Evolutionary conservation across 2,329 filamentous ascomycete species (phyloP).

Genomic region (Colletotrichum orbiculare): DNA sequence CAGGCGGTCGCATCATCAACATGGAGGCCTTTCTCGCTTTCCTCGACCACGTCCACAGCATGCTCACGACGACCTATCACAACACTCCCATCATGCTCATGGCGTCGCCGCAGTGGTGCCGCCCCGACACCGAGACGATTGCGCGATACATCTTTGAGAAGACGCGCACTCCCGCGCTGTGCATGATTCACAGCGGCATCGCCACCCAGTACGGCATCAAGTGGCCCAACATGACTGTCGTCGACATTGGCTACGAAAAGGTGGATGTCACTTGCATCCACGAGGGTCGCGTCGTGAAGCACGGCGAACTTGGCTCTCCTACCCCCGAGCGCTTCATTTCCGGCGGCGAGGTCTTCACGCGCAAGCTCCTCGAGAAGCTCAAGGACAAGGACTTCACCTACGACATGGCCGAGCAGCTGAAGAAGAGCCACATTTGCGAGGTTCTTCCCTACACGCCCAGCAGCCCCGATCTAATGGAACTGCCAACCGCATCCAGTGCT

Average conservation of each 20-base stretch:
- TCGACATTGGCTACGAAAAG: slow-evolving; percentile 93
- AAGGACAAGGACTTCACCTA: slow-evolving; percentile 66
- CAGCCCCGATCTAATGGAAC: slow-evolving; percentile 58
- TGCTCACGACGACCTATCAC: slow-evolving; percentile 91
- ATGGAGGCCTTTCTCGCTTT: slow-evolving; percentile 96
- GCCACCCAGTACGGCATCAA: slow-evolving; percentile 88
- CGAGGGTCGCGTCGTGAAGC: slow-evolving; percentile 81
- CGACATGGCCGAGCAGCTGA: slow-evolving; percentile 78
- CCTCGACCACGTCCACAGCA: slow-evolving; percentile 89
- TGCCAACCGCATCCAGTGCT: slow-evolving; percentile 51
- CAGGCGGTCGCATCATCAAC: slow-evolving; percentile 84
- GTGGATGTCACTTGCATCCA: slow-evolving; percentile 91
- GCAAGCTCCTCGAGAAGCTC: slow-evolving; percentile 75
- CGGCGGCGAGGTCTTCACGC: slow-evolving; percentile 89
- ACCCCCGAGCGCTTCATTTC: slow-evolving; percentile 66
- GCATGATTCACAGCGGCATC: slow-evolving; percentile 87
- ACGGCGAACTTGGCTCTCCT: slow-evolving; percentile 69
- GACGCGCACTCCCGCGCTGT: slow-evolving; percentile 92
- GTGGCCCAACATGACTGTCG: slow-evolving; percentile 80
- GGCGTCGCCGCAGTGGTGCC: slow-evolving; percentile 89
- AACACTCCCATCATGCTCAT: slow-evolving; percentile 96
- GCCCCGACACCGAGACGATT: slow-evolving; percentile 86
- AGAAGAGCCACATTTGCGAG: slow-evolving; percentile 74
- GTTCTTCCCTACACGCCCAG: slow-evolving; percentile 68
- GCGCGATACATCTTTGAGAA: slow-evolving; percentile 97